Evolutionary conservation across 768 basidiomycete species (phyloP).

Genomic region (Cyclocybe cylindracea): DNA sequence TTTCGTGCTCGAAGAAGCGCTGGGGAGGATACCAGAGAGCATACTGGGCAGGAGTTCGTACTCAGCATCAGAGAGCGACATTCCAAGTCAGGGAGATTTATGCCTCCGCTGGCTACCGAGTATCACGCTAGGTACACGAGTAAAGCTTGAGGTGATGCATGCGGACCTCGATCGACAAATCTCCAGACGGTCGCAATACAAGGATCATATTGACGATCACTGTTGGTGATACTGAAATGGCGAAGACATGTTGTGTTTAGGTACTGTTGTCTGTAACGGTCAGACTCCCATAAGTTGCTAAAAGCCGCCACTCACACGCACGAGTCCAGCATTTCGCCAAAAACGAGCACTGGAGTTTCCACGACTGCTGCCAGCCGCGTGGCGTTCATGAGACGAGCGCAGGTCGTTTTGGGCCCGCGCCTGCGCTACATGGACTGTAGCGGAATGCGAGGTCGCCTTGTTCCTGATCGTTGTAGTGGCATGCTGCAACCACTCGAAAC

Average conservation of each 20-base stretch:
- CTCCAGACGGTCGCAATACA: slow-evolving; percentile 9
- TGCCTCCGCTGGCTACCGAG: slow-evolving; percentile 16
- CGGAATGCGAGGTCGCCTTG: slow-evolving; percentile 3
- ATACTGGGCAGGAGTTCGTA: slow-evolving; percentile 20
- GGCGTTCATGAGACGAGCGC: slow-evolving; percentile 15
- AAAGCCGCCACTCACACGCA: slow-evolving; percentile 13
- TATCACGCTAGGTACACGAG: slow-evolving; percentile 33
- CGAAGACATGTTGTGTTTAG: slow-evolving; percentile 1
- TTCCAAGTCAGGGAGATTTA: slow-evolving; percentile 22
- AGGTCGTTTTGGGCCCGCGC: slow-evolving; percentile 8
- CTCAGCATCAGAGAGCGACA: slow-evolving; percentile 25
- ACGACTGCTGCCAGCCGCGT: slow-evolving; percentile 13
- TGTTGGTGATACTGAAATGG: slow-evolving; percentile 1
- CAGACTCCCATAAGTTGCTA: neutral
- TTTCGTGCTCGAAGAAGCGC: slow-evolving; percentile 24
- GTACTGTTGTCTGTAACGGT: slow-evolving; percentile 3
- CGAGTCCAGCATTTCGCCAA: slow-evolving; percentile 6
- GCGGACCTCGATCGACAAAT: slow-evolving; percentile 28
- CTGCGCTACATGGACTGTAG: slow-evolving; percentile 9
- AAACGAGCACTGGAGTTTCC: slow-evolving; percentile 4
- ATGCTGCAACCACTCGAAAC: neutral
- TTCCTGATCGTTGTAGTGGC: slow-evolving; percentile 14
- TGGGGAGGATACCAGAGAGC: slow-evolving; percentile 31
- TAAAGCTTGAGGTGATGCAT: slow-evolving; percentile 42
- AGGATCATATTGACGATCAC: slow-evolving; percentile 1